Base-by-base conservation (phyloP, 805 yeast genomes). In the Saturnispora quitensis region DNA sequence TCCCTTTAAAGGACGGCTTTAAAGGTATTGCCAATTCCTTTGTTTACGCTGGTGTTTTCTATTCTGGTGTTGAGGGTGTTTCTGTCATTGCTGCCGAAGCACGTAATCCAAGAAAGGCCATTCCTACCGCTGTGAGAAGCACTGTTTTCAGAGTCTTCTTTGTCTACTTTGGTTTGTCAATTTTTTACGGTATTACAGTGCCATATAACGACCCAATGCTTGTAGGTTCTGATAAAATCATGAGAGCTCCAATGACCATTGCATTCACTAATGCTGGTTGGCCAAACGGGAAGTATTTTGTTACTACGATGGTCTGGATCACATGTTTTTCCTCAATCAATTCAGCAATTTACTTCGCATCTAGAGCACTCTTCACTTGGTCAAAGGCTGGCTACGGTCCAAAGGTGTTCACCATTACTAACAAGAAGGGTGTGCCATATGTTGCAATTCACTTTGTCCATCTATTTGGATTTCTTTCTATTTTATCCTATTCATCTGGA, bases 281-380 rank as follows among this genome's bases (percentile, higher is more conserved):
- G 78, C 61, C 66, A 35, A 68, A 66, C n/a, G 71, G 75, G 9
- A 70, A 76, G 8, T 77, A 82, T 59, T 71, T 81, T 55, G 70
- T 81, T 56, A 81, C 81, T 56, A 80, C 88, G 0, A 76, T 85
- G 59, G 76, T 84, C 55, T 67, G 82, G 53, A 61, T 82, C 13
- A 81, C 85, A 2, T 78, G 86, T 59, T 64, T 85, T 43, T 80
- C 86, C 33, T 86, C 90, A 5, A 78, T 83, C 60, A 84, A 84
- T 67, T 75, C 85, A 42, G 77, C 85, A 35, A 78, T 84, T 49
- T 84, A 79, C 64, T 74, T 84, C 63, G 87, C 86, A 10, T 78
- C 87, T 3, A 72, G 90, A 63, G 76, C 88, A 1, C 69, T 84
- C 13, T 78, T 83, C 55, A 80, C 77, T 50, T 73, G 84, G 73